phyloP scores from a whole-genome alignment of 1,284 basidiomycete species.

The Rugosomyces carneus region DNA sequence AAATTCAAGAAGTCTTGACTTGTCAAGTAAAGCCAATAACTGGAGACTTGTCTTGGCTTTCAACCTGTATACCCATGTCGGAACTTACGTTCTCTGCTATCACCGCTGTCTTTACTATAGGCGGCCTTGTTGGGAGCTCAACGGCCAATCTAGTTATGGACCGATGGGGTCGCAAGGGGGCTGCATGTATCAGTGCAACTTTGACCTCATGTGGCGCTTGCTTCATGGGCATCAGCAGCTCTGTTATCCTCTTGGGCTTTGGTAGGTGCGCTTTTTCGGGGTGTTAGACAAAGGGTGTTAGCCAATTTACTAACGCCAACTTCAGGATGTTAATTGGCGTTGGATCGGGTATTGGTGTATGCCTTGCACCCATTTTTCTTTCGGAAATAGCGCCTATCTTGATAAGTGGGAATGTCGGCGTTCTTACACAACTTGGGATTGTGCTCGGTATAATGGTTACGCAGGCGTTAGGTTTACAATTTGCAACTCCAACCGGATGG shows the following conservation, averaged over 20 bases:
- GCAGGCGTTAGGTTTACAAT: slow-evolving; percentile 58
- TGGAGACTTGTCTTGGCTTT: slow-evolving; percentile 31
- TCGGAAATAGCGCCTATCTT: slow-evolving; percentile 73
- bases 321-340: slow-evolving; percentile 72
- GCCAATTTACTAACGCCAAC: slow-evolving; percentile 1
- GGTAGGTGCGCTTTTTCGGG: slow-evolving; percentile 54
- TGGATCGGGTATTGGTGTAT: slow-evolving; percentile 79
- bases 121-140: slow-evolving; percentile 77
- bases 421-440: slow-evolving; percentile 84
- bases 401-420: slow-evolving; percentile 72
- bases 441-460: slow-evolving; percentile 80
- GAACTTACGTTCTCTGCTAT: slow-evolving; percentile 72
- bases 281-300: not conserved
- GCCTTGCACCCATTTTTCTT: slow-evolving; percentile 82
- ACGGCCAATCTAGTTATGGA: slow-evolving; percentile 68
- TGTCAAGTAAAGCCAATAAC: slow-evolving; percentile 39
- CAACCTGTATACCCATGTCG: slow-evolving; percentile 74
- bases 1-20: slow-evolving; percentile 74
- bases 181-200: slow-evolving; percentile 52
- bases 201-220: slow-evolving; percentile 56
- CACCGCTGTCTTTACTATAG: slow-evolving; percentile 84
- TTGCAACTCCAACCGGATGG: slow-evolving; percentile 67
- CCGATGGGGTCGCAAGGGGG: slow-evolving; percentile 60
- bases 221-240: slow-evolving; percentile 60
- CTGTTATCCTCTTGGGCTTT: slow-evolving; percentile 50